A percentile compares a stretch with the other conserved stretches of the same genome.
Evolutionary conservation across 768 basidiomycete genomes (phyloP).

Genomic region (Rhodocollybia butyracea): DNA sequence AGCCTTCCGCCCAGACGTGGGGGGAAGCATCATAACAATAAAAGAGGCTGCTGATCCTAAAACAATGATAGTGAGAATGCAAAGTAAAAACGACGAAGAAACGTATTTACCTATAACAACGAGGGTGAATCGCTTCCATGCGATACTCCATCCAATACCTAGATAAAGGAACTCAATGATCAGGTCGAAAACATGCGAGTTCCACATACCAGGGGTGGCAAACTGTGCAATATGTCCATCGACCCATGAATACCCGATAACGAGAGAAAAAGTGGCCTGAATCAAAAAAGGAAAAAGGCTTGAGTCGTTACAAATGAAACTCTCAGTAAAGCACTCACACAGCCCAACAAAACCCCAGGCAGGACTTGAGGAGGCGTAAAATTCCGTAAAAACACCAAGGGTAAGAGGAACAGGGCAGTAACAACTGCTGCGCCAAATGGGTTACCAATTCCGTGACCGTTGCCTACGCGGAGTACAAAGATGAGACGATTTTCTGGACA

Average conservation of each 20-base stretch:
- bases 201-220: conserved; percentile 39
- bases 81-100: background rate
- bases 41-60: conserved; percentile 48
- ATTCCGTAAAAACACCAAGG: conserved; percentile 48
- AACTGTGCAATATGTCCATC: conserved; percentile 45
- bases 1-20: conserved; percentile 44
- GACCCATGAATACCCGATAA: conserved; percentile 44
- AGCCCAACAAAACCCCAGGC: conserved; percentile 31
- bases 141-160: conserved; percentile 44
- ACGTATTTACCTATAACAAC: conserved; percentile 43
- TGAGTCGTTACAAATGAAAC: conserved; percentile 14
- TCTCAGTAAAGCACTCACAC: too few relatives aligned
- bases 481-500: background rate
- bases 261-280: conserved; percentile 40
- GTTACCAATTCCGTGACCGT: conserved; percentile 45
- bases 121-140: conserved; percentile 49
- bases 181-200: background rate
- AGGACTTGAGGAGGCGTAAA: conserved; percentile 38
- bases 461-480: conserved; percentile 23
- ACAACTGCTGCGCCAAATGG: conserved; percentile 51
- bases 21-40: conserved; percentile 52
- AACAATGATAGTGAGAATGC: background rate
- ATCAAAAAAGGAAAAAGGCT: background rate
- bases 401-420: conserved; percentile 42
- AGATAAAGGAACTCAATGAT: background rate